Conservation (phyloP, 179 eudicot species). For the Silene coronaria region DNA sequence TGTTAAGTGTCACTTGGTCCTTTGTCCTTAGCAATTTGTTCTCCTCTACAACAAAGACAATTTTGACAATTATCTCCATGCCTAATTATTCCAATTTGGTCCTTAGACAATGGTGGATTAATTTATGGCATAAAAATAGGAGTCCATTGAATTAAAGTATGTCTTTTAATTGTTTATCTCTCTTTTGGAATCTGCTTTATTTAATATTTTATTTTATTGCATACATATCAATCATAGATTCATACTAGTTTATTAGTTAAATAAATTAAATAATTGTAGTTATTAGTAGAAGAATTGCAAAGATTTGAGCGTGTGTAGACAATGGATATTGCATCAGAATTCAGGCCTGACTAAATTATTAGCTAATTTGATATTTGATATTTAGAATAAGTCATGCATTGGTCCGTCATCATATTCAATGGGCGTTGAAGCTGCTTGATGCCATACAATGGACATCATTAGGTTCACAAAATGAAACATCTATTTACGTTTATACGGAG, state of each 20-base stretch:
- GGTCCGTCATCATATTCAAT: background rate
- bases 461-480: no score
- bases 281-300: background rate
- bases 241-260: no score
- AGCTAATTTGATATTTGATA: background rate
- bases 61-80: background rate
- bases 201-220: background rate
- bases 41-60: background rate
- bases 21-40: background rate
- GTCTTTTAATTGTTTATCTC: no score
- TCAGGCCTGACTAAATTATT: slow-evolving; percentile 16
- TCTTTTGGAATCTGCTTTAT: background rate
- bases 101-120: background rate
- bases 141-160: no score
- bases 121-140: no score
- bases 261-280: no score
- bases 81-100: background rate
- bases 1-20: background rate
- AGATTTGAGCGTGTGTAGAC: slow-evolving; percentile 11
- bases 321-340: slow-evolving; percentile 11
- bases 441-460: no score
- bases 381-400: background rate
- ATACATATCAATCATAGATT: no score
- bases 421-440: background rate
- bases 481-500: no score